A percentile compares a stretch with the other conserved stretches of the same genome.
phyloP scores from a whole-genome alignment of 1,284 basidiomycete genomes.

The Tilletia horrida region DNA sequence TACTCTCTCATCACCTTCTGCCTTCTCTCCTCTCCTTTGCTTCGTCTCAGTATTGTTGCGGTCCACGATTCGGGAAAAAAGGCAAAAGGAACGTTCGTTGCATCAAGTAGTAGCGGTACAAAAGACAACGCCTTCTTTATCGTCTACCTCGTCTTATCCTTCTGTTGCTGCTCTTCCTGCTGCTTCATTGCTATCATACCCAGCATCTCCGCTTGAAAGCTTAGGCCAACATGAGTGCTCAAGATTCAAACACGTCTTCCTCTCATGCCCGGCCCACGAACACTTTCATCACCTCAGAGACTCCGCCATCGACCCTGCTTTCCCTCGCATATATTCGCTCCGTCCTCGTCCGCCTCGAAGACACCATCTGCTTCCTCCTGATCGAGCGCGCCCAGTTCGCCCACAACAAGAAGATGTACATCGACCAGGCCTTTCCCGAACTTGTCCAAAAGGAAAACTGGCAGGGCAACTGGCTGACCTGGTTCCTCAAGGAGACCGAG shows the following conservation, averaged over 20 bases:
- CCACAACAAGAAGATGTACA: conserved; percentile 86
- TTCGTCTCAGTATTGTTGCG: too few relatives aligned
- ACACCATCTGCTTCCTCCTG: conserved; percentile 89
- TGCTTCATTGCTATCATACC: too few relatives aligned
- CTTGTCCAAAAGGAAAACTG: conserved; percentile 68
- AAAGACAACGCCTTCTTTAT: too few relatives aligned
- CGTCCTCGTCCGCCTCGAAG: conserved; percentile 84
- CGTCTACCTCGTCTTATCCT: too few relatives aligned
- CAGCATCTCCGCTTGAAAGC: too few relatives aligned
- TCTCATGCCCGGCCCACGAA: conserved; percentile 10
- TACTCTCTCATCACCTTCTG: too few relatives aligned
- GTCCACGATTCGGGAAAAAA: too few relatives aligned
- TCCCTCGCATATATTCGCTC: conserved; percentile 80
- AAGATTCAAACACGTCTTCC: not conserved
- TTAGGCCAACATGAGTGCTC: too few relatives aligned
- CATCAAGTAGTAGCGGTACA: too few relatives aligned
- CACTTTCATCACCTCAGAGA: conserved; percentile 13
- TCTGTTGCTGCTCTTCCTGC: too few relatives aligned
- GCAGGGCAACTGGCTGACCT: conserved; percentile 85
- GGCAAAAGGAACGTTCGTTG: too few relatives aligned
- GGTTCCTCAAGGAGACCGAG: conserved; percentile 95
- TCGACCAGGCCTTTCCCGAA: conserved; percentile 68
- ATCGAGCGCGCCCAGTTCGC: conserved; percentile 98
- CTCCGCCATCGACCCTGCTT: conserved; percentile 58
- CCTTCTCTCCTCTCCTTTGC: too few relatives aligned